Percentiles rank a stretch among this genome's conserved stretches.
Conservation (phyloP, 2,329 filamentous ascomycete genomes). For the Calonectria hawksworthii region DNA sequence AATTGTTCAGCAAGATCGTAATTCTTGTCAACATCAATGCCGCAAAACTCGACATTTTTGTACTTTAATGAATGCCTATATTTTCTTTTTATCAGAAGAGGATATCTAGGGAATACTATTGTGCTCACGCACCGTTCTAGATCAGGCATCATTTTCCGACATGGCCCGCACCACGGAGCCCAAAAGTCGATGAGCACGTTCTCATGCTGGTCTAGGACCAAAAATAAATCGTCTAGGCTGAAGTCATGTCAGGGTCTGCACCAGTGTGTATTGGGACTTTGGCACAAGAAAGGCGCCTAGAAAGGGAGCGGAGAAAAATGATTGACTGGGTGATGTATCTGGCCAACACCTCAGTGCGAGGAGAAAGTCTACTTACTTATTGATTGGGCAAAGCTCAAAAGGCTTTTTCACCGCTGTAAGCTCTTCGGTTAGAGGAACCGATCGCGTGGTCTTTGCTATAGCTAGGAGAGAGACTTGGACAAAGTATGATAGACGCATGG, state of each 20-base stretch:
- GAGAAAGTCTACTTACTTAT: not conserved
- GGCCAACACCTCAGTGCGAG: not conserved
- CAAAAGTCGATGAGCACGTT: not conserved
- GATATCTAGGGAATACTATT: too few relatives aligned
- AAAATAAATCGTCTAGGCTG: not conserved
- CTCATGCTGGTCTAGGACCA: not conserved
- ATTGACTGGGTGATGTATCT: too few relatives aligned
- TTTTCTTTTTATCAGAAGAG: not conserved
- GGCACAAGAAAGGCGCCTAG: not conserved
- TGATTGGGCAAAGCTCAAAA: not conserved
- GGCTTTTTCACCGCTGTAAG: not conserved
- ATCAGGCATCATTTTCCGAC: not conserved
- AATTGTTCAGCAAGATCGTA: conserved; percentile 1
- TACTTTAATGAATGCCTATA: not conserved
- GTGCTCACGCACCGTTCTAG: not conserved
- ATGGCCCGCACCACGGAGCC: not conserved
- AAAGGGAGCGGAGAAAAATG: too few relatives aligned
- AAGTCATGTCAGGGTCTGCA: not conserved
- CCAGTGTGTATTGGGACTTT: not conserved
- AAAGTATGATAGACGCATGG: not conserved
- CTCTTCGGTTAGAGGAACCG: not conserved
- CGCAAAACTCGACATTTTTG: not conserved
- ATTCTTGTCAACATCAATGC: not conserved
- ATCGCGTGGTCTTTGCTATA: not conserved
- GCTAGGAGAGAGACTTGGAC: not conserved